Percentiles rank a stretch among this genome's conserved stretches.
Conservation (phyloP, 805 yeast species). For the Myxozyma neglecta region DNA sequence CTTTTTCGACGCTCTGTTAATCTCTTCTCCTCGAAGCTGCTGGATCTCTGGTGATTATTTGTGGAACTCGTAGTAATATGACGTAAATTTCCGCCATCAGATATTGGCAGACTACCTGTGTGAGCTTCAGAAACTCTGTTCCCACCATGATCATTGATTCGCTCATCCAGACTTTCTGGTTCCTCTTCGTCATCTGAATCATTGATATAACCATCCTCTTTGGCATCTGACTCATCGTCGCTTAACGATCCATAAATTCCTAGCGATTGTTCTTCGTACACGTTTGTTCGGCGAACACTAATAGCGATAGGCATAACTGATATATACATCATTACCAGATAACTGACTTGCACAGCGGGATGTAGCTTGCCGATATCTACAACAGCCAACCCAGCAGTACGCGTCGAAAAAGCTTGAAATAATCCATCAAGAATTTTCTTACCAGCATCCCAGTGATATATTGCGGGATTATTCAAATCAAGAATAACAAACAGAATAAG, state of each 20-base stretch:
- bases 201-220: slow-evolving; percentile 20
- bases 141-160: neutral
- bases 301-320: slow-evolving; percentile 96
- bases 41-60: neutral
- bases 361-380: slow-evolving; percentile 69
- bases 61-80: neutral
- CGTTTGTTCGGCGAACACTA: slow-evolving; percentile 93
- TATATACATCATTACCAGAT: slow-evolving; percentile 96
- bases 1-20: neutral
- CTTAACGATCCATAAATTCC: slow-evolving; percentile 63
- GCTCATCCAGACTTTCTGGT: neutral
- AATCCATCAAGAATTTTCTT: slow-evolving; percentile 76
- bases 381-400: slow-evolving; percentile 90
- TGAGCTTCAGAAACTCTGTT: neutral
- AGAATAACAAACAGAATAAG: slow-evolving; percentile 75
- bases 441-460: slow-evolving; percentile 61
- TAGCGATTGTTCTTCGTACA: slow-evolving; percentile 93
- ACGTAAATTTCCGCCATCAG: neutral
- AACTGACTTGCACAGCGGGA: slow-evolving; percentile 90
- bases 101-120: neutral
- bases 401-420: slow-evolving; percentile 85
- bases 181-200: slow-evolving; percentile 13
- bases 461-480: slow-evolving; percentile 58
- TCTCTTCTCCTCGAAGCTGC: neutral
- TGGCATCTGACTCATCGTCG: slow-evolving; percentile 31